These are phyloP conservation scores for Vigna radiata DNA, from an alignment of 306 rosid species.

Conservation along the genomic window DNA sequence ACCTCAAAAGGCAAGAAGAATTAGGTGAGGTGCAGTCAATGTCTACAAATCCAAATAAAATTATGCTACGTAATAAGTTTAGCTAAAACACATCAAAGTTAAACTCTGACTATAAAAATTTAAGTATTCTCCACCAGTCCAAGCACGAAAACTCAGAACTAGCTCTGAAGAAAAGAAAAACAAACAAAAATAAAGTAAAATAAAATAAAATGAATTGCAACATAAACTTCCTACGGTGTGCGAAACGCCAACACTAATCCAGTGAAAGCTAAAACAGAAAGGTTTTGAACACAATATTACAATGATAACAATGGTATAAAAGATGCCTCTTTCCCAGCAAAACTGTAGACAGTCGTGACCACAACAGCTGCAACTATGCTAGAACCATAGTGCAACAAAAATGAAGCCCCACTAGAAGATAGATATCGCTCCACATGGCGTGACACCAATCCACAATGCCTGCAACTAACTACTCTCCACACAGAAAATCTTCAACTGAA, in stretches of 20 bases:
- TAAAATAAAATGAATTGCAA: background rate
- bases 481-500: background rate
- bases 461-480: background rate
- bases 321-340: background rate
- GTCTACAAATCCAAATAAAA: background rate
- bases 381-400: background rate
- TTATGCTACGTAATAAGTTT: background rate
- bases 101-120: background rate
- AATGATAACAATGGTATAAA: no score
- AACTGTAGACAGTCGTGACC: background rate
- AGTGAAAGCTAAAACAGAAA: background rate
- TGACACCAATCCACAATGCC: background rate
- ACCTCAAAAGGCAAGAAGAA: background rate
- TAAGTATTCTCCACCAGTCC: background rate
- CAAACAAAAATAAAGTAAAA: background rate
- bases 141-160: no score
- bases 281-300: background rate
- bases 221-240: background rate
- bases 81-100: background rate
- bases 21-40: background rate
- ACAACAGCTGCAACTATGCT: background rate
- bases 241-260: background rate
- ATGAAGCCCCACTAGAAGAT: background rate
- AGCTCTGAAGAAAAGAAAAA: no score
- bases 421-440: background rate